Percentiles rank a stretch among this genome's conserved stretches.
Evolutionary conservation across 148 eudicot genomes (phyloP).

Genomic region (Vaccinium macrocarpon): DNA sequence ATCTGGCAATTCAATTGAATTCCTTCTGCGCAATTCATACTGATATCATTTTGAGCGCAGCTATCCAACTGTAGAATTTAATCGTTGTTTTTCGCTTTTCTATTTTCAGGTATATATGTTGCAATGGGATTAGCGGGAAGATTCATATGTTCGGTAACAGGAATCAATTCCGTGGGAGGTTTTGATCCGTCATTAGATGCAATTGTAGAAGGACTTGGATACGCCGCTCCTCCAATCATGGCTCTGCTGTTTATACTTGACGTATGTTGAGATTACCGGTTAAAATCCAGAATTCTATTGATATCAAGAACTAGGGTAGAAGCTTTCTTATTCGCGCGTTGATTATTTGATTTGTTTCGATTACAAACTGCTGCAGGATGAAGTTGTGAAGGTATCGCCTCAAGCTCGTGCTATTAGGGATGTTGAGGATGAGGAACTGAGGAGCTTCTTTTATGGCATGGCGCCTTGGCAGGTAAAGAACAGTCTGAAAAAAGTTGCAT

Average conservation of each 20-base stretch:
- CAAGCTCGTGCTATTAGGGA: slow-evolving; percentile 99
- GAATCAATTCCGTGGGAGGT: slow-evolving; percentile 76
- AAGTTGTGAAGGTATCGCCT: slow-evolving; percentile 94
- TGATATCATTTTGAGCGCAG: too few relatives aligned
- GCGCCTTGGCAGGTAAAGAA: slow-evolving; percentile 94
- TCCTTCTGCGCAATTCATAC: too few relatives aligned
- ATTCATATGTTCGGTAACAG: slow-evolving; percentile 76
- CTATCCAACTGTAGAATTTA: too few relatives aligned
- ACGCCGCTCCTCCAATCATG: slow-evolving; percentile 97
- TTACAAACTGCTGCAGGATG: slow-evolving; percentile 56
- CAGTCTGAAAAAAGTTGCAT: not conserved
- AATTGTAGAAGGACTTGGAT: slow-evolving; percentile 86
- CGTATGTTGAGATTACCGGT: slow-evolving; percentile 36
- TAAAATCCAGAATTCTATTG: not conserved
- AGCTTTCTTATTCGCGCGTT: not conserved
- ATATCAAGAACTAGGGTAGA: not conserved
- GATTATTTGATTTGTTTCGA: not conserved
- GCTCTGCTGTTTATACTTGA: slow-evolving; percentile 94
- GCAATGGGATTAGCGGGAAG: slow-evolving; percentile 93
- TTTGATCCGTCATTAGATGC: slow-evolving; percentile 69
- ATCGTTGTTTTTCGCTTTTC: too few relatives aligned
- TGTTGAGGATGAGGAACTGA: slow-evolving; percentile 93
- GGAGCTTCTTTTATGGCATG: slow-evolving; percentile 96
- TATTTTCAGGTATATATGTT: slow-evolving; percentile 76
- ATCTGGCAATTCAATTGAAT: too few relatives aligned